These are phyloP conservation scores for Lactarius evosmus DNA, from an alignment of 768 basidiomycete genomes.

Conservation along the genomic window DNA sequence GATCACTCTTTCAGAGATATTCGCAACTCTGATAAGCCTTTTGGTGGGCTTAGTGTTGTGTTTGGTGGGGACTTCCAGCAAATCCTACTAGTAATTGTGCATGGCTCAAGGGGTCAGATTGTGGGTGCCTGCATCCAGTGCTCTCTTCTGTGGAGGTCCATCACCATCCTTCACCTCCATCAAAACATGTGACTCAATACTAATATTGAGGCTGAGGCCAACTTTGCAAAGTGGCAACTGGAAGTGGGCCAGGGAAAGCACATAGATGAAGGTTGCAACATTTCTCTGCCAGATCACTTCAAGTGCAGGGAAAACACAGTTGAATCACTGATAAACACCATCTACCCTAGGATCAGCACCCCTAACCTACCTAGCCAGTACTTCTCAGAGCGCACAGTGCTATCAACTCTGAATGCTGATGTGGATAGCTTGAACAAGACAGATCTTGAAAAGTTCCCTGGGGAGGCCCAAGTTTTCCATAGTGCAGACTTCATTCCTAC, in stretches of 20 bases:
- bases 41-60: too few species aligned
- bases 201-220: neutral
- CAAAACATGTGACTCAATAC: conserved; percentile 2
- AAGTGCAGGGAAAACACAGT: neutral
- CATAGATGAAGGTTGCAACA: neutral
- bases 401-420: conserved; percentile 32
- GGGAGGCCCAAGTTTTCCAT: neutral
- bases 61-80: too few species aligned
- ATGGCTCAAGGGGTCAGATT: conserved; percentile 41
- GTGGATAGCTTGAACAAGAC: conserved; percentile 35
- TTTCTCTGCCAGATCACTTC: neutral
- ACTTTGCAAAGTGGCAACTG: conserved; percentile 9
- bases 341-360: conserved; percentile 30
- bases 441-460: neutral
- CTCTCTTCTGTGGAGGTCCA: conserved; percentile 47
- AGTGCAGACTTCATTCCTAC: too few species aligned
- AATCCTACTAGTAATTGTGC: too few species aligned
- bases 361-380: conserved; percentile 18
- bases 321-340: neutral
- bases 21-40: too few species aligned
- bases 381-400: conserved; percentile 27
- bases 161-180: conserved; percentile 36
- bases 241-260: conserved; percentile 7
- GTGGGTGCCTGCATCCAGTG: conserved; percentile 45
- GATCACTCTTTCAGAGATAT: too few species aligned